Evolutionary conservation across 1,284 basidiomycete genomes (phyloP), one percentile per base, ranked within the genome.

Genomic region (Amylostereum areolatum): DNA sequence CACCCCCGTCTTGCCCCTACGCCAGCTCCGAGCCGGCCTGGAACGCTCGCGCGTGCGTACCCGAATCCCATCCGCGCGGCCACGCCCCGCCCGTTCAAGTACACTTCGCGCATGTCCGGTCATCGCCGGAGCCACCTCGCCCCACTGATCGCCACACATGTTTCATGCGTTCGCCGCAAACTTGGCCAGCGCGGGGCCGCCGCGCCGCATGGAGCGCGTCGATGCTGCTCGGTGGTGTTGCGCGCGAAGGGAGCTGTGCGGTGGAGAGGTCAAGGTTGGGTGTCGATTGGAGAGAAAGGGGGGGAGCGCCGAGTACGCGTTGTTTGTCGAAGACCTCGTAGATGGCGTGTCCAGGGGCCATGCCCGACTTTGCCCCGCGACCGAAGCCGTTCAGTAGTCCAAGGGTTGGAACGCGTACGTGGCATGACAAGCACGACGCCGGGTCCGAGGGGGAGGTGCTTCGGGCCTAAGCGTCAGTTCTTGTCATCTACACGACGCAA

Each of bases 71-170:
- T 96, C 45, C 92, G 78, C 6, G 87, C 72, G 18, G 89, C 79
- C 40, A 71, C 52, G 43, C 74, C 75, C 36, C 74, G 70, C 4
- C 75, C 77, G 62, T 83, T 81, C 49, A 83, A 67, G 59, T 74
- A 92, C 57, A n/a, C n/a, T n/a, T n/a, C 71, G 81, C 11, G 93
- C 91, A 59, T 94, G 97, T 64, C 97, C 94, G 7, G 83, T 94
- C 48, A 79, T 69, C 0, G 90, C 90, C 32, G 88, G 77, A 0
- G 87, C 80, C 89, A 89, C 93, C 69, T 94, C 91, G 49, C 91
- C 91, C 35, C n/a, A n/a, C 92, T 86, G 46, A 93, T 70, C 36
- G 80, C 67, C 86, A n/a, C 85, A 89, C 9, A 91, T 73, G n/a
- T n/a, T n/a, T 36, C 83, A 45, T 8, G 49, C n/a, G n/a, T n/a